These are phyloP conservation scores for Fusarium sacchari DNA, from an alignment of 2,329 filamentous ascomycete genomes.

Conservation along the genomic window DNA sequence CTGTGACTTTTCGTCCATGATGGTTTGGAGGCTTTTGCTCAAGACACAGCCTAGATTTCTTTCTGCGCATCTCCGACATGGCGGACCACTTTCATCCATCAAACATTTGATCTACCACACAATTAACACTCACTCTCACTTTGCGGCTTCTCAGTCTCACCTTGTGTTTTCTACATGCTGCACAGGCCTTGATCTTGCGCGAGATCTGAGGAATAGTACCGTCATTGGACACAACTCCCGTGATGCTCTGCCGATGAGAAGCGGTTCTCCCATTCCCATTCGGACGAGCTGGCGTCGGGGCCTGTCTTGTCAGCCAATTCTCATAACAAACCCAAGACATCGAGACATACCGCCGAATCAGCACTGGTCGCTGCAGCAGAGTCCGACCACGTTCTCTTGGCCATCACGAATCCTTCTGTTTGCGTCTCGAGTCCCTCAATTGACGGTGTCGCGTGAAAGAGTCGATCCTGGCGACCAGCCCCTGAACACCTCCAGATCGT, in stretches of 20 bases:
- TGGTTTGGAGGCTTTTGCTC: constrained; percentile 54
- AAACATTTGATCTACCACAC: constrained; percentile 51
- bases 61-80: constrained; percentile 52
- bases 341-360: constrained; percentile 17
- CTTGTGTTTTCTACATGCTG: constrained; percentile 55
- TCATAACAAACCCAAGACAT: background rate
- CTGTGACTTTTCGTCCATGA: constrained; percentile 55
- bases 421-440: background rate
- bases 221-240: constrained; percentile 20
- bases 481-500: background rate
- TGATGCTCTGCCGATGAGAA: constrained; percentile 33
- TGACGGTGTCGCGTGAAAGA: background rate
- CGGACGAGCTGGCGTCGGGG: constrained; percentile 23
- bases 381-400: constrained; percentile 42
- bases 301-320: constrained; percentile 20
- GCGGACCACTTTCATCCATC: constrained; percentile 53
- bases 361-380: constrained; percentile 19
- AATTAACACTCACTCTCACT: background rate
- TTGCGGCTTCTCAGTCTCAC: constrained; percentile 27
- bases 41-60: constrained; percentile 51
- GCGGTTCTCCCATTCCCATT: constrained; percentile 32
- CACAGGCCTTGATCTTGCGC: constrained; percentile 54
- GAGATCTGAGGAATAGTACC: constrained; percentile 49
- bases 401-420: constrained; percentile 14
- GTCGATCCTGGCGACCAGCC: background rate